phyloP scores from a whole-genome alignment of 257 asterid species.

The Solanum bulbocastanum region DNA sequence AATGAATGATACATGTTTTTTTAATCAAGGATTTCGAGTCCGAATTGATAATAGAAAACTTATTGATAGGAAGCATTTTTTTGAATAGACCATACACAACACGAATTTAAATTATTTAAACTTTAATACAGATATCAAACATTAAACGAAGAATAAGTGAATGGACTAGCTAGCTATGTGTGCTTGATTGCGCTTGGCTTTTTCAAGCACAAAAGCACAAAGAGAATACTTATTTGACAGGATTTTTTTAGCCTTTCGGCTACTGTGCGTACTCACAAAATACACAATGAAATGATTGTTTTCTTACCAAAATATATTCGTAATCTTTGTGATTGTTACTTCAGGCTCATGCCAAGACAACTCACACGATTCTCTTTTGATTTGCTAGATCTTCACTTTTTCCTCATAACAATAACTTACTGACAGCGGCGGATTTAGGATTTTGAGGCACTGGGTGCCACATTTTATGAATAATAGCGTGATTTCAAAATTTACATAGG shows the following conservation, averaged over 20 bases:
- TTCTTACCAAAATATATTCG: not conserved
- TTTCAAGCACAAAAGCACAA: not conserved
- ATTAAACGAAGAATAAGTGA: not conserved
- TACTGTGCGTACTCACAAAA: not conserved
- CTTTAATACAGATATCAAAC: rapidly evolving
- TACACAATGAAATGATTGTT: not conserved
- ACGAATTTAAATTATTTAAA: not conserved
- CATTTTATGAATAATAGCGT: no score
- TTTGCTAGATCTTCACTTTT: not conserved
- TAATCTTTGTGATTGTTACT: not conserved
- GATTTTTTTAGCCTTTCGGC: not conserved
- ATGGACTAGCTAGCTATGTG: not conserved
- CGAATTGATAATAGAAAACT: rapidly evolving
- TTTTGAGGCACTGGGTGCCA: no score
- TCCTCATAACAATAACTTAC: not conserved
- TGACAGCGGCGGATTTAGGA: no score
- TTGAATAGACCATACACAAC: rapidly evolving
- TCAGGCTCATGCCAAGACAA: not conserved
- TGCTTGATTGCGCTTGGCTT: not conserved
- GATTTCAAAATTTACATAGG: no score
- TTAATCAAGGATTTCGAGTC: not conserved
- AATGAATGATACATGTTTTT: not conserved
- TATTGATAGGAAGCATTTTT: rapidly evolving
- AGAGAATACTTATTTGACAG: not conserved
- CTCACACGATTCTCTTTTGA: not conserved